Conservation (phyloP, 129 eudicot genomes). For the Solidago caesia region DNA sequence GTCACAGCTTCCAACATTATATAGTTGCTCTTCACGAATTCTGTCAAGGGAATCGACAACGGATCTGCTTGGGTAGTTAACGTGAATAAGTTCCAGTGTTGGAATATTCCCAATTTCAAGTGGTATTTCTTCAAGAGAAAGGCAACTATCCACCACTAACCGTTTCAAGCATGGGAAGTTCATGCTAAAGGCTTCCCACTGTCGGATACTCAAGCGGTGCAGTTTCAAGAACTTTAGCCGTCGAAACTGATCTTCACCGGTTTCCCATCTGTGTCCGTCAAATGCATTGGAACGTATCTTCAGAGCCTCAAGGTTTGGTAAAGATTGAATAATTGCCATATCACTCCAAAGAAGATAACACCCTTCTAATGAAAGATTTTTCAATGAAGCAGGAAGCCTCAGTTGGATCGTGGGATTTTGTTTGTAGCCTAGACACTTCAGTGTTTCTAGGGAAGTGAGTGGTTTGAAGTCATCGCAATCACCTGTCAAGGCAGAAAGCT, state of each 20-base stretch:
- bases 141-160: slow-evolving; percentile 15
- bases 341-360: slow-evolving; percentile 32
- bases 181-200: slow-evolving; percentile 27
- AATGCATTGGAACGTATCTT: slow-evolving; percentile 29
- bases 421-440: too few species aligned
- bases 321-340: slow-evolving; percentile 24
- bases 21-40: background rate
- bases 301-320: slow-evolving; percentile 49
- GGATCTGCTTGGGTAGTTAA: background rate
- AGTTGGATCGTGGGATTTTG: too few species aligned
- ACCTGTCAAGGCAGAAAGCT: too few species aligned
- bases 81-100: slow-evolving; percentile 31
- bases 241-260: slow-evolving; percentile 31
- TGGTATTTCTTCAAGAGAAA: slow-evolving; percentile 26
- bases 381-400: slow-evolving; percentile 33
- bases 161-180: slow-evolving; percentile 26
- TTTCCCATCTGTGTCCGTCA: slow-evolving; percentile 30
- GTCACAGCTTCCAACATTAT: too few species aligned
- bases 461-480: too few species aligned
- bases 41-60: background rate
- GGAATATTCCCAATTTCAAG: slow-evolving; percentile 25
- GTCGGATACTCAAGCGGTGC: background rate
- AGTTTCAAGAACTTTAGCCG: slow-evolving; percentile 27
- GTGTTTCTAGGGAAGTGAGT: too few species aligned
- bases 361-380: slow-evolving; percentile 23